Conservation (phyloP, 345 rosid genomes). For the Moringa oleifera region DNA sequence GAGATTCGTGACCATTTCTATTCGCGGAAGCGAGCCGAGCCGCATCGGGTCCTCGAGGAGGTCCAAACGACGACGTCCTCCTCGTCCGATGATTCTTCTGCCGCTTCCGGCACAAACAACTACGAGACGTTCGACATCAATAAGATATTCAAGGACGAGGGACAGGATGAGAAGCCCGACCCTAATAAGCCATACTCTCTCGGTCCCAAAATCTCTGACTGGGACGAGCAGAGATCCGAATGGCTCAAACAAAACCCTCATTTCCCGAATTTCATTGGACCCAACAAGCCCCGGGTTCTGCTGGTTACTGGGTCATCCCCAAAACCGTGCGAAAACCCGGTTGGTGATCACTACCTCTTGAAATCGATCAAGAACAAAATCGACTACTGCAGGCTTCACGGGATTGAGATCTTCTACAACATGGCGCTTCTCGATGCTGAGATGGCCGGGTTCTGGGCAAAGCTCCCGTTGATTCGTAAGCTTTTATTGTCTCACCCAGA, state of each 20-base stretch:
- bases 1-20: constrained; percentile 68
- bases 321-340: constrained; percentile 66
- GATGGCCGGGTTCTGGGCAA: constrained; percentile 79
- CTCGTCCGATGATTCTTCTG: constrained; percentile 3
- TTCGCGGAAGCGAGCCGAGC: constrained; percentile 49
- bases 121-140: constrained; percentile 44
- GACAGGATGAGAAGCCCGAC: constrained; percentile 36
- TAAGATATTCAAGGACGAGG: constrained; percentile 43
- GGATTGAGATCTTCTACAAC: constrained; percentile 69
- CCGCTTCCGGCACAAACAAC: constrained; percentile 14
- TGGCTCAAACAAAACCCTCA: constrained; percentile 54
- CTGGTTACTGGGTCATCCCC: constrained; percentile 78
- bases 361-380: constrained; percentile 74
- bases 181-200: constrained; percentile 37
- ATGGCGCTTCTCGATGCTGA: constrained; percentile 68
- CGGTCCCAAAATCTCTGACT: constrained; percentile 59
- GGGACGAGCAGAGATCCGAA: constrained; percentile 51
- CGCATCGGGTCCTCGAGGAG: constrained; percentile 72
- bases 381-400: constrained; percentile 67
- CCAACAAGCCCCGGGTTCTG: constrained; percentile 58
- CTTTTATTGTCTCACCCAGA: constrained; percentile 63
- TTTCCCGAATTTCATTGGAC: constrained; percentile 44
- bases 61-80: constrained; percentile 41
- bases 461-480: constrained; percentile 60
- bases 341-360: constrained; percentile 69